Evolutionary conservation across 2,329 filamentous ascomycete species (phyloP), one percentile per base, ranked within the genome.

Genomic region (Penicillium sp.): DNA sequence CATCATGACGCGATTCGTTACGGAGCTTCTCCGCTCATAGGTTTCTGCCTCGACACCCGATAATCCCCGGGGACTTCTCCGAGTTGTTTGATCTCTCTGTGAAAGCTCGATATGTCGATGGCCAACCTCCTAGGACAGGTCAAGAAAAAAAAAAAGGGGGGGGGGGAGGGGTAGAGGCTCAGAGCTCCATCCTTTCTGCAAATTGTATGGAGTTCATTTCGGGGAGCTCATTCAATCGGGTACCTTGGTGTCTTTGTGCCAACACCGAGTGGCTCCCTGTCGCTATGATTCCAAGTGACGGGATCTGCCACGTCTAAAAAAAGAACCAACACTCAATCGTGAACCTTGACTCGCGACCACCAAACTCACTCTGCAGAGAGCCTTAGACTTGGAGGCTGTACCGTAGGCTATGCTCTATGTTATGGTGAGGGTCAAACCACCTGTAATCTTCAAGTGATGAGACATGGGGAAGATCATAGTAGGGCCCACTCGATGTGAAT

Each of bases 291-390:
- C 7, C 7, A 16, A n/a, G n/a, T 42, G 38, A 45, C 12, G 39
- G 16, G 43, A 47, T 45, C 41, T 51, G 41, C 51, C 49, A 51
- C 16, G 16, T 51, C 58, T 60, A 60, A 57, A 60, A 60, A 60
- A 59, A 60, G 56, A 60, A 60, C 57, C 57, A 59, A 59, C 57
- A 59, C 6, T 43, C 10, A 50, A 53, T 21, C 42, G 31, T 29
- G 47, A 31, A 21, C 9, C 36, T 21, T 59, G 42, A 56, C 52
- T 59, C 42, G 57, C 36, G 45, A 28, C 38, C 39, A 39, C 33
- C 21, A 26, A 34, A 34, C 24, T 49, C 18, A 31, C 46, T 47
- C 43, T 54, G 52, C 52, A 45, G 34, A 42, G 46, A 42, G 46
- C 29, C 47, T 28, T 31, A 15, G 7, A 26, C 16, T 12, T 38